Conservation (phyloP, 371 early-diverging fungal genomes). For the Fennellomyces sp. region DNA sequence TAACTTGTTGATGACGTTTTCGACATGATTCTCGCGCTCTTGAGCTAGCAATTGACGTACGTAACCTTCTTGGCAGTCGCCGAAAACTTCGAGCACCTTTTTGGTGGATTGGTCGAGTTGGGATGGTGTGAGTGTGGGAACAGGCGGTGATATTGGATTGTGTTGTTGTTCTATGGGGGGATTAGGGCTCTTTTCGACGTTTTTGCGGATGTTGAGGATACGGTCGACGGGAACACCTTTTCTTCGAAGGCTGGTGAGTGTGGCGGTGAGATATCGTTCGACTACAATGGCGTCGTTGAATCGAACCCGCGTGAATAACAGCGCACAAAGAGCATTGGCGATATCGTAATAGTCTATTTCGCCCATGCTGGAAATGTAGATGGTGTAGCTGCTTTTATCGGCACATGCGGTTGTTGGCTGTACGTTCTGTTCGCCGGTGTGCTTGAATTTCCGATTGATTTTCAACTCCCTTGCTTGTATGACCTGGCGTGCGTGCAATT, state of each 20-base stretch:
- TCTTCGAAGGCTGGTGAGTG: constrained; percentile 59
- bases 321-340: constrained; percentile 60
- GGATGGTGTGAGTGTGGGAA: constrained; percentile 17
- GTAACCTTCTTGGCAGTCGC: constrained; percentile 68
- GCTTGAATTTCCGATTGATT: constrained; percentile 67
- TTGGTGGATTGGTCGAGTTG: constrained; percentile 45
- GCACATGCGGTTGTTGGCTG: constrained; percentile 75
- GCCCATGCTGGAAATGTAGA: constrained; percentile 61
- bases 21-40: constrained; percentile 59
- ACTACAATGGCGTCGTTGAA: constrained; percentile 73
- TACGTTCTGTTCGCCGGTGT: constrained; percentile 51
- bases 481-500: constrained; percentile 17
- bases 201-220: constrained; percentile 69
- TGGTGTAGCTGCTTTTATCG: constrained; percentile 53
- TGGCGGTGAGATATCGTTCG: constrained; percentile 65
- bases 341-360: constrained; percentile 85
- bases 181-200: not conserved
- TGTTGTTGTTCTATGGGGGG: constrained; percentile 1
- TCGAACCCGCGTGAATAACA: constrained; percentile 63
- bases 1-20: constrained; percentile 64
- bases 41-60: constrained; percentile 56
- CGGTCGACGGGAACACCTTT: constrained; percentile 93
- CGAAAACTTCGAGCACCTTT: constrained; percentile 65
- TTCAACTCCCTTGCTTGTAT: constrained; percentile 59
- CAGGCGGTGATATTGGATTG: too few species aligned